Base-by-base conservation (phyloP, 352 stramenopile genomes). In the Globisporangium uncinulatum region DNA sequence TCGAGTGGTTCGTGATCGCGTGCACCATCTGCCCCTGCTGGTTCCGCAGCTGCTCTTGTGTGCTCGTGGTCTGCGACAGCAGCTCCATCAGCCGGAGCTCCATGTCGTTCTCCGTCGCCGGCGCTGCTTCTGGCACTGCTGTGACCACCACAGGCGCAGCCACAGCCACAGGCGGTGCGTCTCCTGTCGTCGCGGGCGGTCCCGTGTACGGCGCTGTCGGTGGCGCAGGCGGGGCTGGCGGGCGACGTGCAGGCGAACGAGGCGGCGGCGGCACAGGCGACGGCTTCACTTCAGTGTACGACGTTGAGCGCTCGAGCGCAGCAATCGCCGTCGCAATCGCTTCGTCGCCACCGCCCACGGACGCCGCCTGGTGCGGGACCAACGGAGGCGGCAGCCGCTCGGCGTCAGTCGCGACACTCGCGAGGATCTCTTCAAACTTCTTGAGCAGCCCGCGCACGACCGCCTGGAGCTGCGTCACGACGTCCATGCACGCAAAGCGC, bases 1-100 rank as follows among this genome's bases (percentile, higher is more conserved):
- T 83, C 15, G 79, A 86, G 60, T 94, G 81, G 31, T 65, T 78
- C 57, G 54, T 74, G 57, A 94, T 87, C 17, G 83, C 79, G 43
- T 79, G 79, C 24, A 90, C 83, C 83, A 94, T 94, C 54, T 90
- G 77, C 0, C 68, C 74, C 36, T 94, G 83, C 60, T 94, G 83
- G 59, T 83, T 85, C 19, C 78, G 77, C 24, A 94, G 64, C 52
- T 94, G 83, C 62, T 89, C 75, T 51, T 94, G 83, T 5, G 83
- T 94, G 37, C 60, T 81, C 21, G 83, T 94, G 0, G 83, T 94
- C 63, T 94, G 80, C 43, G 78, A 87, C 32, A 94, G 63, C 44
- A 94, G 56, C 55, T 90, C 59, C 70, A 94, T 70, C 20, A 94
- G 61, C 50, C 74, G 76, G 21, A 69, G 70, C 65, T 94, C 83